Evolutionary conservation across 352 stramenopile species (phyloP).

Genomic region (Elongisporangium senticosum): DNA sequence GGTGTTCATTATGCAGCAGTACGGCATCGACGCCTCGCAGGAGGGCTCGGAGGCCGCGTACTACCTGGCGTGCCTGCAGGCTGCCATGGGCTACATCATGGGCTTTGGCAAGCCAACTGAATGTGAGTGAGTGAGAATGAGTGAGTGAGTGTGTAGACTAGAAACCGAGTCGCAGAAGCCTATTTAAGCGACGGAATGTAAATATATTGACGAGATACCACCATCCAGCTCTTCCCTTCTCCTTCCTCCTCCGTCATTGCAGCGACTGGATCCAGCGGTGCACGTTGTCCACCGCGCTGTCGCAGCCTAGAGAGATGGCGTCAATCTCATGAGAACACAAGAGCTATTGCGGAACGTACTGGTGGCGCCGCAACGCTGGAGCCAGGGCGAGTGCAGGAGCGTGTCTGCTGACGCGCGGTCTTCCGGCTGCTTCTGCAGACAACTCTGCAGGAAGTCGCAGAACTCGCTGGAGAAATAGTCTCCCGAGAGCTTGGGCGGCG

Average conservation of each 20-base stretch:
- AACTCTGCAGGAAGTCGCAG: constrained; percentile 60
- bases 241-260: constrained; percentile 24
- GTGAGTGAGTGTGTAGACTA: constrained; percentile 6
- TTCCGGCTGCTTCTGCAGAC: constrained; percentile 59
- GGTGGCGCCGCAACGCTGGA: constrained; percentile 52
- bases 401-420: constrained; percentile 56
- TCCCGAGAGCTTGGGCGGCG: constrained; percentile 54
- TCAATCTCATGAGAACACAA: background rate
- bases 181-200: constrained; percentile 31
- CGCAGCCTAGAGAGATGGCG: constrained; percentile 14
- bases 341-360: constrained; percentile 33
- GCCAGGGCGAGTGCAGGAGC: constrained; percentile 67
- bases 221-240: constrained; percentile 6
- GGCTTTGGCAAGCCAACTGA: constrained; percentile 15
- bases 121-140: constrained; percentile 6
- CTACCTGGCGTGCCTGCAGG: constrained; percentile 75
- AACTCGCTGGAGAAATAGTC: constrained; percentile 72
- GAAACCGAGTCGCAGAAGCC: constrained; percentile 4
- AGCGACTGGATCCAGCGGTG: constrained; percentile 68
- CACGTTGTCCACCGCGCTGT: constrained; percentile 42
- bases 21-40: constrained; percentile 58
- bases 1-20: constrained; percentile 75
- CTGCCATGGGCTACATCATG: constrained; percentile 78
- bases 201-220: constrained; percentile 20
- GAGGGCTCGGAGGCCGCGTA: constrained; percentile 77